phyloP scores from a whole-genome alignment of 306 rosid genomes.

The Citrullus mucosospermus region DNA sequence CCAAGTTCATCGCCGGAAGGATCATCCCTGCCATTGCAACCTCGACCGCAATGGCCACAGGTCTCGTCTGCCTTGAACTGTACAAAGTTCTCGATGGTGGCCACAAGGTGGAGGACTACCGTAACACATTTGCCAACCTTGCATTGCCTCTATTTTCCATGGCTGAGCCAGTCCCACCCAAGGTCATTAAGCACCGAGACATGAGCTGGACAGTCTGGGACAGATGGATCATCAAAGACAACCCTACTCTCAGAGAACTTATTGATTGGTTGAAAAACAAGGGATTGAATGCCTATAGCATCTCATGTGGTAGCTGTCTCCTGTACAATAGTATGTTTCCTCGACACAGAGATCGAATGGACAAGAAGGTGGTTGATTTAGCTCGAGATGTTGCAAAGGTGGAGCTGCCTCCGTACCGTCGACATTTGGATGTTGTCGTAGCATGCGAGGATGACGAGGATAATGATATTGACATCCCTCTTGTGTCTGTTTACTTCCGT shows the following conservation, averaged over 20 bases:
- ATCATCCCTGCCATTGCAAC: slow-evolving; percentile 98
- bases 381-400: slow-evolving; percentile 73
- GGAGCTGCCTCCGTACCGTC: slow-evolving; percentile 59
- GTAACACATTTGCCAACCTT: slow-evolving; percentile 84
- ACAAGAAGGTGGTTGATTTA: slow-evolving; percentile 61
- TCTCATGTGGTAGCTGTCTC: slow-evolving; percentile 71
- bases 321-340: slow-evolving; percentile 71
- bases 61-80: slow-evolving; percentile 88
- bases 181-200: slow-evolving; percentile 61
- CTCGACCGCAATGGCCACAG: slow-evolving; percentile 92
- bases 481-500: slow-evolving; percentile 72
- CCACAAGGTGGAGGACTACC: slow-evolving; percentile 74
- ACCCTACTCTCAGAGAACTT: slow-evolving; percentile 75
- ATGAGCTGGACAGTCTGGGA: slow-evolving; percentile 98
- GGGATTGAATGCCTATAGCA: slow-evolving; percentile 74
- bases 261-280: slow-evolving; percentile 57
- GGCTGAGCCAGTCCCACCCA: slow-evolving; percentile 90
- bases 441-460: slow-evolving; percentile 96
- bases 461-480: slow-evolving; percentile 83
- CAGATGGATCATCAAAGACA: slow-evolving; percentile 59
- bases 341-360: slow-evolving; percentile 65
- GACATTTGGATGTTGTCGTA: slow-evolving; percentile 72
- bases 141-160: slow-evolving; percentile 82
- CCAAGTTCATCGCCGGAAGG: slow-evolving; percentile 91
- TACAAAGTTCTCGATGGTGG: slow-evolving; percentile 73